Evolutionary conservation across 306 rosid genomes (phyloP).

Genomic region (Lupinus albus): DNA sequence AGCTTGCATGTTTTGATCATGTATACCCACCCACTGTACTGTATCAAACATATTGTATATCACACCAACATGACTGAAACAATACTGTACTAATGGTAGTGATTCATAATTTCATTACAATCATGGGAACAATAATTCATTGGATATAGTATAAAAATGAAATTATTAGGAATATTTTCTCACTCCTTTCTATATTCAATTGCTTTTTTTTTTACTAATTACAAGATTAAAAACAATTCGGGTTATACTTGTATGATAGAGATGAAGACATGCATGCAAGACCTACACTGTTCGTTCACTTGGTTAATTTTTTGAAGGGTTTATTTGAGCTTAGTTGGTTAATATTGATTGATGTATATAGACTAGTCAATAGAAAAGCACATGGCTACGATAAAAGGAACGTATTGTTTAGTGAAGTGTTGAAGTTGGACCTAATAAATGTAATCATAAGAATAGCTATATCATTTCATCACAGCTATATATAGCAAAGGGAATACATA

Average conservation of each 20-base stretch:
- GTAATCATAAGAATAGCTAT: slow-evolving; percentile 46
- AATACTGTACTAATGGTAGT: slow-evolving; percentile 28
- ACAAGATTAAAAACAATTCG: slow-evolving; percentile 34
- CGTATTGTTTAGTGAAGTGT: slow-evolving; percentile 34
- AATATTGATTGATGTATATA: neutral
- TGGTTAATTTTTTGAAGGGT: too few relatives aligned
- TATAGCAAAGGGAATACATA: slow-evolving; percentile 36
- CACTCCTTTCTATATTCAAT: slow-evolving; percentile 14
- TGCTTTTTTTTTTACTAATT: slow-evolving; percentile 2
- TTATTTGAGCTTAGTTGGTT: too few relatives aligned
- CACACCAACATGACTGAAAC: slow-evolving; percentile 34
- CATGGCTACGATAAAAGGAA: slow-evolving; percentile 23
- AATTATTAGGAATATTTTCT: slow-evolving; percentile 38
- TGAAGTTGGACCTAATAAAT: slow-evolving; percentile 44
- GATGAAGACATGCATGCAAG: slow-evolving; percentile 57
- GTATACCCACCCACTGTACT: neutral
- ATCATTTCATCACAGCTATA: slow-evolving; percentile 34
- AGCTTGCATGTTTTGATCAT: too few relatives aligned
- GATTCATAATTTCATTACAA: neutral
- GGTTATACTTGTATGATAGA: slow-evolving; percentile 40
- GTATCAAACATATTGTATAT: slow-evolving; percentile 13
- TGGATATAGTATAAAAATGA: slow-evolving; percentile 4
- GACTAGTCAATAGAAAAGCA: neutral
- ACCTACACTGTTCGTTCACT: slow-evolving; percentile 52
- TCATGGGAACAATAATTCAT: neutral